These are phyloP conservation scores for Sutorius australiensis DNA, from an alignment of 768 basidiomycete genomes.

Conservation along the genomic window DNA sequence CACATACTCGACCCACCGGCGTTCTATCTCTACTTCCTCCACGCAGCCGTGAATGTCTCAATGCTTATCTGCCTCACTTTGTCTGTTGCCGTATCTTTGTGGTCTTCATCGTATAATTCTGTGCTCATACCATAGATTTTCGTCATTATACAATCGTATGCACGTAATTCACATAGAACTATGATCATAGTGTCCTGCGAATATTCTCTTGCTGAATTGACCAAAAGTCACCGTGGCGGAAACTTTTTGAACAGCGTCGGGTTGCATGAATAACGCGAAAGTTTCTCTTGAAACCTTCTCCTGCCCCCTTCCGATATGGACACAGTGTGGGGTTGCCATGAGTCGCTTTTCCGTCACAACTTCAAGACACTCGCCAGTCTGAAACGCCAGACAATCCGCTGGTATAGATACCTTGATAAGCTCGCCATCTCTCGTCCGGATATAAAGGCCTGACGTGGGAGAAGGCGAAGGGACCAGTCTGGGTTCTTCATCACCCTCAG, in stretches of 20 bases:
- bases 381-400: conserved; percentile 82
- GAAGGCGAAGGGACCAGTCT: conserved; percentile 62
- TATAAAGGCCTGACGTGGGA: conserved; percentile 81
- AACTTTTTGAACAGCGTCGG: conserved; percentile 74
- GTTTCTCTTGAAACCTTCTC: conserved; percentile 76
- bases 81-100: neutral
- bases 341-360: conserved; percentile 78
- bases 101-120: neutral
- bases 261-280: conserved; percentile 87
- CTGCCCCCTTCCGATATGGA: conserved; percentile 61
- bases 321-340: conserved; percentile 93
- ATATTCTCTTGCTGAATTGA: conserved; percentile 80
- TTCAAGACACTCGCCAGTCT: conserved; percentile 94
- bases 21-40: conserved; percentile 35
- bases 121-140: conserved; percentile 3
- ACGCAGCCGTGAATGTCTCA: conserved; percentile 18
- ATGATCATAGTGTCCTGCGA: conserved; percentile 48
- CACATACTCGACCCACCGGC: conserved; percentile 39
- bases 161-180: conserved; percentile 18
- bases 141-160: conserved; percentile 6
- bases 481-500: conserved; percentile 37
- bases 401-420: conserved; percentile 87
- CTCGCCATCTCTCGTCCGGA: conserved; percentile 76
- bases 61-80: neutral
- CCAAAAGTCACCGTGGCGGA: conserved; percentile 77